phyloP scores from a whole-genome alignment of 129 eudicot genomes.

The Lactuca sativa region DNA sequence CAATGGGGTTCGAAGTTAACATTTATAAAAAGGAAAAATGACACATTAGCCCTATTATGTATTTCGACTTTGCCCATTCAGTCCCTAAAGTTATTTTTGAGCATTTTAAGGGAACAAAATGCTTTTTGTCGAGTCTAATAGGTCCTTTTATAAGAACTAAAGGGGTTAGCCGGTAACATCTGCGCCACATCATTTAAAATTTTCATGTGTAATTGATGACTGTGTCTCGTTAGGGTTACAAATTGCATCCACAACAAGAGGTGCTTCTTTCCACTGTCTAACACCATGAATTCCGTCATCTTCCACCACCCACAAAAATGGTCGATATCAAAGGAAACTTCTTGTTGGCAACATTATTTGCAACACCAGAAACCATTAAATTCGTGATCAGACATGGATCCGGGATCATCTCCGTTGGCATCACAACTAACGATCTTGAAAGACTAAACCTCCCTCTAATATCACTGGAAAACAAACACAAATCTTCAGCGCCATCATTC shows the following conservation, averaged over 20 bases:
- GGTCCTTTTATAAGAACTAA: too few relatives aligned
- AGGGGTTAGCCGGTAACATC: too few relatives aligned
- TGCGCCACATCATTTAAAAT: too few relatives aligned
- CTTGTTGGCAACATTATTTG: slow-evolving; percentile 64
- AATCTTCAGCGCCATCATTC: slow-evolving; percentile 71
- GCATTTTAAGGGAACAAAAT: too few relatives aligned
- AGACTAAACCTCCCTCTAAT: slow-evolving; percentile 82
- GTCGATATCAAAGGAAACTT: slow-evolving; percentile 68
- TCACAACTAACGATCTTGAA: slow-evolving; percentile 78
- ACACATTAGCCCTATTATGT: too few relatives aligned
- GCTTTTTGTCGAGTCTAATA: too few relatives aligned
- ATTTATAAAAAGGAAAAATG: too few relatives aligned
- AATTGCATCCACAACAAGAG: slow-evolving; percentile 61
- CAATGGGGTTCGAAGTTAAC: too few relatives aligned
- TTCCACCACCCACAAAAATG: slow-evolving; percentile 51
- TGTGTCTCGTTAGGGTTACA: too few relatives aligned
- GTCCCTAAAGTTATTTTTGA: too few relatives aligned
- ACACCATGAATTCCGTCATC: slow-evolving; percentile 52
- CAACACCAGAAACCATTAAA: slow-evolving; percentile 51
- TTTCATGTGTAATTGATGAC: too few relatives aligned
- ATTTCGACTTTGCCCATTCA: too few relatives aligned
- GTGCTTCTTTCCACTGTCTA: slow-evolving; percentile 26
- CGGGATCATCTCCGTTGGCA: slow-evolving; percentile 87
- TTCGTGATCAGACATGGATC: slow-evolving; percentile 79
- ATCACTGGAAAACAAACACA: slow-evolving; percentile 73